Evolutionary conservation across 495 filamentous ascomycete species (phyloP).

Genomic region (Elasticomyces elasticus): DNA sequence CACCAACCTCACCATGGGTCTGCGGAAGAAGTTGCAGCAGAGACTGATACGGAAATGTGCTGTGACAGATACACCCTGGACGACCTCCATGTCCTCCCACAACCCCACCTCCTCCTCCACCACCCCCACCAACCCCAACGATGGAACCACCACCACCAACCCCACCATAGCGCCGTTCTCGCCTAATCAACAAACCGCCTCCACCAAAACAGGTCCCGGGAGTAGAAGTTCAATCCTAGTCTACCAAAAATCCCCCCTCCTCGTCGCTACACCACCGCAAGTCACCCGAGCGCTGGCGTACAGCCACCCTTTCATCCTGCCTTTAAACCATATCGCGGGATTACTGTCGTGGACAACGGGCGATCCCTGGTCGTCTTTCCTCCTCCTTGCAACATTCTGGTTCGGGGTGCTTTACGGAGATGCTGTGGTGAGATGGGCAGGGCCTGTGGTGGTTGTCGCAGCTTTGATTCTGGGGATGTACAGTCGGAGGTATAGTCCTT

Average conservation of each 20-base stretch:
- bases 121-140: background rate
- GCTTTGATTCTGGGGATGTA: constrained; percentile 87
- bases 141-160: constrained; percentile 39
- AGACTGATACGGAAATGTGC: constrained; percentile 10
- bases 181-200: constrained; percentile 35
- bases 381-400: constrained; percentile 80
- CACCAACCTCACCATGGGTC: background rate
- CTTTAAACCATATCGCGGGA: constrained; percentile 71
- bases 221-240: constrained; percentile 57
- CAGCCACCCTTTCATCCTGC: constrained; percentile 83
- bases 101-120: background rate
- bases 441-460: constrained; percentile 71
- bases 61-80: constrained; percentile 58
- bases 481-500: constrained; percentile 72
- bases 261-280: constrained; percentile 87
- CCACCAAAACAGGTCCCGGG: constrained; percentile 23
- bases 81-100: constrained; percentile 43
- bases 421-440: constrained; percentile 62
- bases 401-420: constrained; percentile 76
- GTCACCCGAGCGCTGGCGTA: constrained; percentile 88
- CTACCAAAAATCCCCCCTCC: constrained; percentile 87
- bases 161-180: constrained; percentile 81
- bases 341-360: constrained; percentile 85
- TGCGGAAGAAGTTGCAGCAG: constrained; percentile 1
- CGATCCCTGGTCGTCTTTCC: constrained; percentile 94